Percentiles rank a stretch among this genome's conserved stretches.
Evolutionary conservation across 805 yeast species (phyloP).

Genomic region (Candida succiphila): DNA sequence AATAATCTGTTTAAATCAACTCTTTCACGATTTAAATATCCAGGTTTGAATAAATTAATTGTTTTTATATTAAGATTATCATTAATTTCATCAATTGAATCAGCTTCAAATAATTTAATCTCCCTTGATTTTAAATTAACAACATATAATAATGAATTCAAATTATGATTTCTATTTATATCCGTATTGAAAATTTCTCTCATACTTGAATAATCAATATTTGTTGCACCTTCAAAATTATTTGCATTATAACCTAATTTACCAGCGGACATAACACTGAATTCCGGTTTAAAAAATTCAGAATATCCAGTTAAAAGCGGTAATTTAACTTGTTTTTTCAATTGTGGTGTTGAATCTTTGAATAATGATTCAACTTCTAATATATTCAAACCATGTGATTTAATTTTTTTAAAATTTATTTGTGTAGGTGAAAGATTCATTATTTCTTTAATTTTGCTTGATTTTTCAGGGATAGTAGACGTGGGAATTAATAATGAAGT

Average conservation of each 20-base stretch:
- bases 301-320: constrained; percentile 26
- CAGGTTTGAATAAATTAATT: constrained; percentile 2
- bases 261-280: constrained; percentile 34
- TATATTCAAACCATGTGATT: too few relatives aligned
- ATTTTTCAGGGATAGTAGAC: too few relatives aligned
- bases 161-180: background rate
- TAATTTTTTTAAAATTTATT: too few relatives aligned
- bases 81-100: constrained; percentile 7
- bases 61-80: constrained; percentile 7
- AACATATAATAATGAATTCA: constrained; percentile 8
- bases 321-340: constrained; percentile 2
- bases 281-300: constrained; percentile 44
- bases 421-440: too few relatives aligned
- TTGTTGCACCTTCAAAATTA: constrained; percentile 10
- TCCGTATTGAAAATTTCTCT: background rate
- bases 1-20: constrained; percentile 5
- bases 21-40: constrained; percentile 1
- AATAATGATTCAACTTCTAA: too few relatives aligned
- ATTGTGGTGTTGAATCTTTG: too few relatives aligned
- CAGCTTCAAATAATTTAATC: constrained; percentile 8
- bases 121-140: constrained; percentile 19
- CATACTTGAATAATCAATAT: too few relatives aligned
- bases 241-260: too few relatives aligned
- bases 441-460: too few relatives aligned
- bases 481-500: too few relatives aligned